These are phyloP conservation scores for Amanita muscaria DNA, from an alignment of 768 basidiomycete species.

Conservation along the genomic window DNA sequence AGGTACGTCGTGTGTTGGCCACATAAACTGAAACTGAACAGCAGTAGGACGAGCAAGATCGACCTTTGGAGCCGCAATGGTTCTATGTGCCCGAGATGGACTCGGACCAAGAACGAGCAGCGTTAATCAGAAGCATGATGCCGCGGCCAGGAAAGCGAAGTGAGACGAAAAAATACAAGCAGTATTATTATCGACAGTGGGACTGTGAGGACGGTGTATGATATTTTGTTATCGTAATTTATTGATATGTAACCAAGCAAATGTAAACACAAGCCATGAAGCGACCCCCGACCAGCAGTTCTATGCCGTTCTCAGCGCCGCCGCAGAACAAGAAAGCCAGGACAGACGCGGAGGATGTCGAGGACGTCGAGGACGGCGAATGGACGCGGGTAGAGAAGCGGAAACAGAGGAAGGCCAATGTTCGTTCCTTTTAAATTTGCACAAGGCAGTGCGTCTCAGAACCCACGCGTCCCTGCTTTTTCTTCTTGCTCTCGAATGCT, in stretches of 20 bases:
- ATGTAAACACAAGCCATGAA: conserved; percentile 5
- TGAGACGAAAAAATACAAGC: conserved; percentile 78
- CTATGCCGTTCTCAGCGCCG: neutral
- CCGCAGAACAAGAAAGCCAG: conserved; percentile 2
- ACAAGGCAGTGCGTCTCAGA: conserved; percentile 29
- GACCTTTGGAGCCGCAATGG: conserved; percentile 55
- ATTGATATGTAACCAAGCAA: neutral
- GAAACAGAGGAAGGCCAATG: conserved; percentile 68
- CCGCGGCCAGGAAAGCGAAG: conserved; percentile 64
- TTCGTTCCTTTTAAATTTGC: too few species aligned
- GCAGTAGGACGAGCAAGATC: conserved; percentile 43
- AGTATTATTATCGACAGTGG: conserved; percentile 79
- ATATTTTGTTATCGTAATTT: conserved; percentile 1
- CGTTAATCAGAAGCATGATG: conserved; percentile 62
- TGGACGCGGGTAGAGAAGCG: conserved; percentile 63
- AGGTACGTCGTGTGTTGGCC: conserved; percentile 30
- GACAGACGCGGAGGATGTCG: neutral
- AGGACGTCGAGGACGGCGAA: neutral
- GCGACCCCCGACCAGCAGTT: neutral
- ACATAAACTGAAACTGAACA: too few species aligned
- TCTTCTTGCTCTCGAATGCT: conserved; percentile 9
- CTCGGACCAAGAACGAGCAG: conserved; percentile 61
- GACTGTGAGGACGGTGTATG: conserved; percentile 60
- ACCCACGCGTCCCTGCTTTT: conserved; percentile 6
- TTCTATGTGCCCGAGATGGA: conserved; percentile 72